These are phyloP conservation scores for Komagataella pastoris DNA, from an alignment of 805 yeast genomes.

Conservation along the genomic window DNA sequence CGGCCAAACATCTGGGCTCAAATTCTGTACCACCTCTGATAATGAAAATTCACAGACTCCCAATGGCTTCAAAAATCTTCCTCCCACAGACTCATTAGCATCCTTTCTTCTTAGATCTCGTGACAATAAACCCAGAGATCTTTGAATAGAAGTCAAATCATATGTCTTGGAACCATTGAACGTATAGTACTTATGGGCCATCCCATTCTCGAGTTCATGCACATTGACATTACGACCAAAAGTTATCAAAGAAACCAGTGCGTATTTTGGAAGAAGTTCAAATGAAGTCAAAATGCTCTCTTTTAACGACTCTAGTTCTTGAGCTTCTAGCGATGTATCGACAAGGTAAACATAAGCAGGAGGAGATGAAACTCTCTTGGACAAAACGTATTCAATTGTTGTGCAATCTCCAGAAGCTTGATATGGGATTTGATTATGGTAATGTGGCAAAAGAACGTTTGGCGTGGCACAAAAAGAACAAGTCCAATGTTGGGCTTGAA, in stretches of 20 bases:
- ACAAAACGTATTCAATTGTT: slow-evolving; percentile 36
- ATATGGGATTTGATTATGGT: slow-evolving; percentile 15
- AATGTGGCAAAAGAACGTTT: slow-evolving; percentile 22
- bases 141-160: slow-evolving; percentile 29
- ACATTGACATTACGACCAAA: slow-evolving; percentile 49
- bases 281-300: slow-evolving; percentile 34
- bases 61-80: slow-evolving; percentile 33
- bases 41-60: slow-evolving; percentile 37
- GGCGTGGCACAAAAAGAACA: slow-evolving; percentile 43
- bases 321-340: slow-evolving; percentile 40
- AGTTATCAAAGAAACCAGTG: slow-evolving; percentile 43
- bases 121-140: slow-evolving; percentile 29
- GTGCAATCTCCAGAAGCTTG: slow-evolving; percentile 25
- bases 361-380: slow-evolving; percentile 21
- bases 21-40: slow-evolving; percentile 30
- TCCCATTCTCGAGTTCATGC: slow-evolving; percentile 33
- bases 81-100: slow-evolving; percentile 12
- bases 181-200: slow-evolving; percentile 19
- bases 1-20: slow-evolving; percentile 37
- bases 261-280: slow-evolving; percentile 32
- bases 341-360: slow-evolving; percentile 40
- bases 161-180: slow-evolving; percentile 49
- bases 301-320: slow-evolving; percentile 35
- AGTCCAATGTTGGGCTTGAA: slow-evolving; percentile 26
- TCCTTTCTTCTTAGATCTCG: slow-evolving; percentile 13